Evolutionary conservation across 2,329 filamentous ascomycete genomes (phyloP), one percentile per base, ranked within the genome.

Genomic region (Phyllosticta paracitricarpa): DNA sequence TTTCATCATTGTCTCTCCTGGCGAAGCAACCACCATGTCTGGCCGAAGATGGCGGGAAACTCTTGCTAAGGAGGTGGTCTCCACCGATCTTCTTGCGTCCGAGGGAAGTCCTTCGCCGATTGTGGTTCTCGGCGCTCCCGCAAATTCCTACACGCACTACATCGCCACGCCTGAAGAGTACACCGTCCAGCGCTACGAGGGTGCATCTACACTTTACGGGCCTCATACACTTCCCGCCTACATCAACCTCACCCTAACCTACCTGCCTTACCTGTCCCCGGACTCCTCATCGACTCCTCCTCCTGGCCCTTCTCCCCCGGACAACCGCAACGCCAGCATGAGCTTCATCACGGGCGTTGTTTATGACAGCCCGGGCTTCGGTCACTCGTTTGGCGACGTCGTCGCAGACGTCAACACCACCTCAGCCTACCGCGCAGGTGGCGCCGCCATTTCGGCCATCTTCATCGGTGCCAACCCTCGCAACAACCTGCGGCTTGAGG

Each of bases 21-120:
- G 91, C 30, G 93, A 97, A 74, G 91, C 89, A 0, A 94, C 89
- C 0, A 97, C 92, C 4, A 97, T 97, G 93, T 84, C 89, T 1
- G 92, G 92, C 0, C 83, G 92, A 24, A 84, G 93, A 26, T 97
- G 93, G 92, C 89, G 87, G 69, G 80, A 84, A 33, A 86, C 89
- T 0, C 80, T 95, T 17, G 73, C 78, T 1, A 55, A 51, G 2
- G 55, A 61, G 54, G 75, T 79, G 19, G 79, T 80, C n/a, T 58
- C 61, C 4, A 48, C 51, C 6, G 57, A 62, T 19, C 14, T 59
- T 9, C 54, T 62, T 12, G 51, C 57, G 9, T 54, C 28, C 24
- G 61, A 62, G 40, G 56, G 56, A 12, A 59, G 57, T 24, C 52
- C 52, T 1, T 35, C 58, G n/a, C 61, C 61, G 17, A 70, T 90